Conservation (phyloP, 129 eudicot species). For the Flaveria sonorensis region DNA sequence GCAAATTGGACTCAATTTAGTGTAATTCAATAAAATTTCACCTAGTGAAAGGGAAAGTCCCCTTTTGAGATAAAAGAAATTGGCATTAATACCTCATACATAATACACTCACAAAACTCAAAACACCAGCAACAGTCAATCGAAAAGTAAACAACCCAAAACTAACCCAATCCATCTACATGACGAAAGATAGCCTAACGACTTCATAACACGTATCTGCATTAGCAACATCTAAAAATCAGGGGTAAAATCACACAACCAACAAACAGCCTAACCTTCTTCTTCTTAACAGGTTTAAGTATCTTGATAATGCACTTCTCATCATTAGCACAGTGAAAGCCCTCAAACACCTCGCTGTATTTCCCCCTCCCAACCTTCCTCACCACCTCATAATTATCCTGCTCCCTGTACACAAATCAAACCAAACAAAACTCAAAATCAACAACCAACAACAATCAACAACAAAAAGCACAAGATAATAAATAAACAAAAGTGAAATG, state of each 20-base stretch:
- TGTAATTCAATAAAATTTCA: no score
- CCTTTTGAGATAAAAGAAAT: no score
- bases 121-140: no score
- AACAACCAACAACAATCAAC: not conserved
- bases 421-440: not conserved
- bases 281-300: slow-evolving; percentile 98
- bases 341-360: slow-evolving; percentile 95
- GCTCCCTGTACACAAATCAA: slow-evolving; percentile 55
- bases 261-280: slow-evolving; percentile 55
- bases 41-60: no score
- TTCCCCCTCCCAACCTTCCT: slow-evolving; percentile 99
- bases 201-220: not conserved
- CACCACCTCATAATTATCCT: slow-evolving; percentile 94
- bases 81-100: no score
- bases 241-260: not conserved
- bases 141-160: no score
- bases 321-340: slow-evolving; percentile 69
- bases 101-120: no score
- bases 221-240: not conserved
- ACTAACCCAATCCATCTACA: not conserved
- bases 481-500: not conserved
- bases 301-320: slow-evolving; percentile 92
- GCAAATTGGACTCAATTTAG: no score
- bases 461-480: not conserved
- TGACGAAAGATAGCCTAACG: not conserved